Base-by-base conservation (phyloP, 1,284 basidiomycete species). In the Calocybe gambosa region DNA sequence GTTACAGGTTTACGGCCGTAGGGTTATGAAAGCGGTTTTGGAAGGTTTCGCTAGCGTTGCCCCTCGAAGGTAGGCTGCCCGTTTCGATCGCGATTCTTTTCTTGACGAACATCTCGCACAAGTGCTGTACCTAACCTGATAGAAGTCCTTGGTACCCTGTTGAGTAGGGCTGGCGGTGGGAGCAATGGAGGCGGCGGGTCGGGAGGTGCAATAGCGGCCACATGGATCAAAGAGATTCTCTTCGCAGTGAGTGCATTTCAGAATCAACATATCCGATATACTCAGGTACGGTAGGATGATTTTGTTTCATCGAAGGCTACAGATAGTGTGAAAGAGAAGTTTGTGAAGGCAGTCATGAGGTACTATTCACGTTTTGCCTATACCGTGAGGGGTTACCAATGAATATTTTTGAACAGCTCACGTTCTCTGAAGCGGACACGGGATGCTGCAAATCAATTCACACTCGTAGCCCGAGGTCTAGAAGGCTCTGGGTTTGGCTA, bases 71-170 rank as follows among this genome's bases (percentile, higher is more conserved):
- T 55, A 16, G 13, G 38, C 18, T 13, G 20, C 10, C 4, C 21
- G 19, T 19, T 15, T 5, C 3, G 5, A 16, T 20, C 42, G 7
- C 10, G 7, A 6, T 23, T 18, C 5, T 44, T 10, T 31, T 12
- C 20, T 41, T 9, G n/a, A 2, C 8, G n/a, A 9, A 15, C 36
- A 12, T 10, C 1, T 1, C 26, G 13, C 25, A 15, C 8, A 26
- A 89, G 87, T 19, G 82, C 80, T n/a, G 82, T 85, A 6, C 83
- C 79, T 8, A 93, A 94, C 59, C 68, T 93, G 19, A 85, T 89
- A 5, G 90, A 93, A 55, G 64, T 93, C 26, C 66, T 94, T 36
- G 80, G 82, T 3, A 77, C 73, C 21, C 62, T 93, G 2, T 28
- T 58, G n/a, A 53, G 33, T 69, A 82, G 85, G 74, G 53, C 60